Evolutionary conservation across 2,329 filamentous ascomycete genomes (phyloP), one percentile per base, ranked within the genome.

Genomic region (Helminthosporium solani): DNA sequence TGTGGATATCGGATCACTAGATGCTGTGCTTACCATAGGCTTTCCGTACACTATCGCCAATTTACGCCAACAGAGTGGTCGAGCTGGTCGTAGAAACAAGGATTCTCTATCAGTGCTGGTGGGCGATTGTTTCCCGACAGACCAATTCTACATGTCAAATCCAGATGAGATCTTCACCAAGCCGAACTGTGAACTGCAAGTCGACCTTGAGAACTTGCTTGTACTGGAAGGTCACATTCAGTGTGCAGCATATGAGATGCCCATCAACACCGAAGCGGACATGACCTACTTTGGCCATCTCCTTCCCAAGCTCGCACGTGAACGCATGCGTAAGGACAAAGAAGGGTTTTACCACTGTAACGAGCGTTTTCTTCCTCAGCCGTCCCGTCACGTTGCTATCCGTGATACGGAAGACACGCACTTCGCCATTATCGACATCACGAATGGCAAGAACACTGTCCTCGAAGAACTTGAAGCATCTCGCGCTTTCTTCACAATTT

Each of bases 31-130:
- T 50, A 96, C 89, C 0, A 87, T 95, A 64, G 92, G 92, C 0
- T 99, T 99, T 53, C 94, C 94, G 0, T 96, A 96, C 61, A 95
- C 90, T 0, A 96, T 99, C 49, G 87, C 94, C 27, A 97, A 97
- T 63, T 76, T 97, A 37, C 83, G 94, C 8, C 94, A 99, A 67
- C 94, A 99, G 68, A 96, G 90, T 60, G 94, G 94, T 12, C 83
- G 94, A 60, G 94, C 94, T 16, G 94, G 94, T 11, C 82, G 94
- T 48, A 81, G 92, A 49, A 96, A 96, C 65, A 95, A 89, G 63
- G 94, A 99, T 68, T 95, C 91, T 0, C 76, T 99, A 2, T 95
- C 90, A 0, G 83, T 99, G 2, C 75, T 99, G 1, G 83, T 99
- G 0, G 94, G 91, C 2, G 91, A 96, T 63, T 84, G 84, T 53